These are phyloP conservation scores for Lanmaoa pseudosensibilis DNA, from an alignment of 768 basidiomycete genomes.

Conservation along the genomic window DNA sequence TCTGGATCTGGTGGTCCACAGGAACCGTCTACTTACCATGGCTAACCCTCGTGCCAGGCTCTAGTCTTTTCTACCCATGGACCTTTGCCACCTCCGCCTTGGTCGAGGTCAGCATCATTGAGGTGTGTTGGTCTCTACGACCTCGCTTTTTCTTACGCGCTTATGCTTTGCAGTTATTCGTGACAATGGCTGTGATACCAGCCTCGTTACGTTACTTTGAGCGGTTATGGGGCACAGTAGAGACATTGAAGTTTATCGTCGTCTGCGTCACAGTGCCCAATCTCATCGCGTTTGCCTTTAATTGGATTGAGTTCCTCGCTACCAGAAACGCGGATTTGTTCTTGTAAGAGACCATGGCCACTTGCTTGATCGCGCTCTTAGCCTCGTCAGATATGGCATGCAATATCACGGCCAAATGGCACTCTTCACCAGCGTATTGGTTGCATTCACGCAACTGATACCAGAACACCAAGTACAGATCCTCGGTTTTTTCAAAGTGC, in stretches of 20 bases:
- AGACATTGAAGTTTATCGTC: constrained; percentile 82
- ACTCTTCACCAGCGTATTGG: constrained; percentile 82
- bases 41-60: constrained; percentile 79
- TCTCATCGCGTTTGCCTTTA: constrained; percentile 83
- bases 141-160: neutral
- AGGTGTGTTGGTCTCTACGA: constrained; percentile 53
- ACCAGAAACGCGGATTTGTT: constrained; percentile 72
- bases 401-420: constrained; percentile 92
- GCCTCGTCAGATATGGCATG: constrained; percentile 70
- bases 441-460: constrained; percentile 96
- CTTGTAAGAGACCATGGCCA: constrained; percentile 53
- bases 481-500: constrained; percentile 76
- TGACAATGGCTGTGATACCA: constrained; percentile 75
- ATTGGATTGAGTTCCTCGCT: constrained; percentile 81
- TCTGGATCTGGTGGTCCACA: constrained; percentile 62
- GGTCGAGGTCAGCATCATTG: constrained; percentile 79
- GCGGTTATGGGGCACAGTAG: constrained; percentile 87
- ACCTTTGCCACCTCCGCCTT: constrained; percentile 86
- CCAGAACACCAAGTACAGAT: constrained; percentile 98
- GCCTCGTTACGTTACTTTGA: constrained; percentile 89
- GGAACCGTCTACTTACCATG: constrained; percentile 52
- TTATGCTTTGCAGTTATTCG: constrained; percentile 56
- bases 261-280: constrained; percentile 81
- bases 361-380: constrained; percentile 11
- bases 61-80: constrained; percentile 87